Percentiles rank a stretch among this genome's conserved stretches.
Evolutionary conservation across 495 filamentous ascomycete genomes (phyloP).

Genomic region (Penicillium ochrochloron): DNA sequence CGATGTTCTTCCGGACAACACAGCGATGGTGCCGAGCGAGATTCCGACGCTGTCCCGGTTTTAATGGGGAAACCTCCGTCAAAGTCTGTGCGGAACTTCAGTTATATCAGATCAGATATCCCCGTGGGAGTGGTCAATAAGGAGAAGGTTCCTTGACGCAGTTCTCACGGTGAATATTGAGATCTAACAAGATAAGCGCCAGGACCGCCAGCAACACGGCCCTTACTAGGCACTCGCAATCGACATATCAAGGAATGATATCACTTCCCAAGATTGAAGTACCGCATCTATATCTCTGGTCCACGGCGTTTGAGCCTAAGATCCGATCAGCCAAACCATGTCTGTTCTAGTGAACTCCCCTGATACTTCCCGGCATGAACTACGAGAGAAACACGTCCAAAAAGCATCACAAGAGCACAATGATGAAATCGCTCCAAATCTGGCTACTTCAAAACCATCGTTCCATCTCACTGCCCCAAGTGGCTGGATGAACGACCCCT

Average conservation of each 20-base stretch:
- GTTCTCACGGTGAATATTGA: neutral
- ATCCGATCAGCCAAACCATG: slow-evolving; percentile 1
- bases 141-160: neutral
- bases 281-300: neutral
- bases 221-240: neutral
- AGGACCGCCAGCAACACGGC: neutral
- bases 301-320: neutral
- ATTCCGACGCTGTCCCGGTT: slow-evolving; percentile 27
- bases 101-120: slow-evolving; percentile 1
- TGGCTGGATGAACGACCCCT: slow-evolving; percentile 64
- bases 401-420: neutral
- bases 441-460: slow-evolving; percentile 46
- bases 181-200: neutral
- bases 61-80: slow-evolving; percentile 4
- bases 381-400: slow-evolving; percentile 8
- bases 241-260: neutral
- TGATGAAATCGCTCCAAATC: neutral
- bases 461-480: slow-evolving; percentile 56
- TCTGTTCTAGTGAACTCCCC: slow-evolving; percentile 15
- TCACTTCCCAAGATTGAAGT: neutral
- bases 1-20: slow-evolving; percentile 30
- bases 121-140: neutral
- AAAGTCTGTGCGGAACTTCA: neutral
- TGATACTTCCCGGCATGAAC: neutral
- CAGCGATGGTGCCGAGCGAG: slow-evolving; percentile 14